Conservation (phyloP, 1,139 yeast species). For the Geotrichum australiense region DNA sequence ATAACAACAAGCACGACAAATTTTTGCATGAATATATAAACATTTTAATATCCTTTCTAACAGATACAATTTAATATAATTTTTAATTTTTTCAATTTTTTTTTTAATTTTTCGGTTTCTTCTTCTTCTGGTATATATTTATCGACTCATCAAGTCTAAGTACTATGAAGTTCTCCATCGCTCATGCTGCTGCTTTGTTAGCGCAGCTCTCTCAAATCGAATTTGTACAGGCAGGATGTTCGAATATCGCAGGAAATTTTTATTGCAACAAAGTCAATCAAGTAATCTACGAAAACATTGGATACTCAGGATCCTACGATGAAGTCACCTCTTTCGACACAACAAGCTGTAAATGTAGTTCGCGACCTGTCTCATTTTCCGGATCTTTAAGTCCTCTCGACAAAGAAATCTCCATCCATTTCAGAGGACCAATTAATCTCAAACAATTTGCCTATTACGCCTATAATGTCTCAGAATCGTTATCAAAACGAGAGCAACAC, state of each 20-base stretch:
- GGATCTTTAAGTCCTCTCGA: slow-evolving; percentile 78
- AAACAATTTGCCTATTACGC: slow-evolving; percentile 69
- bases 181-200: no score
- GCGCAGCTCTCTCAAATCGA: slow-evolving; percentile 7
- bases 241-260: slow-evolving; percentile 55
- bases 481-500: background rate
- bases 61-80: no score
- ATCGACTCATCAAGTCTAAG: no score
- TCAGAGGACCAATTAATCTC: slow-evolving; percentile 84
- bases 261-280: slow-evolving; percentile 69
- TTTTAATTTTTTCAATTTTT: no score
- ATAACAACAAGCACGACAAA: no score
- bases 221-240: slow-evolving; percentile 20
- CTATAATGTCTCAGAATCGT: slow-evolving; percentile 27
- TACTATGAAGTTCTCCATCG: no score
- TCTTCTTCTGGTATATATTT: no score
- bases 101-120: no score
- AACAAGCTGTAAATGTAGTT: slow-evolving; percentile 55
- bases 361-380: slow-evolving; percentile 47
- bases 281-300: slow-evolving; percentile 63
- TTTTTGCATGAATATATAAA: no score
- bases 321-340: slow-evolving; percentile 67
- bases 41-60: no score
- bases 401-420: slow-evolving; percentile 86
- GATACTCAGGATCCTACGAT: slow-evolving; percentile 71